Conservation (phyloP, 257 asterid genomes). For the Capsicum pubescens region DNA sequence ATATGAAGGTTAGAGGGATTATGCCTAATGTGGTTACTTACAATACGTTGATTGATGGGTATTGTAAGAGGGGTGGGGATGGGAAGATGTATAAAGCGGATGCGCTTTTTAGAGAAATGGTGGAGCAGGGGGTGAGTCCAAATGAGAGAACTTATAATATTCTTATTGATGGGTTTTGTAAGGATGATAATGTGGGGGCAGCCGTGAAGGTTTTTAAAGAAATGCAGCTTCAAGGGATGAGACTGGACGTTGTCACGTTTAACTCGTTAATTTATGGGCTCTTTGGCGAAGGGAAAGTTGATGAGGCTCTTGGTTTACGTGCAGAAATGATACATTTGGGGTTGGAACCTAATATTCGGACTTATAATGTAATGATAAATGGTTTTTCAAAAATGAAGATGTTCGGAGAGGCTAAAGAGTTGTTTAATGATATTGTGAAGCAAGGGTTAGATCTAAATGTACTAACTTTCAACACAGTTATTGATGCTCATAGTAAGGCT, state of each 20-base stretch:
- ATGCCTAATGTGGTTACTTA: slow-evolving; percentile 72
- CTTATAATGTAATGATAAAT: slow-evolving; percentile 63
- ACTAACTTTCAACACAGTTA: slow-evolving; percentile 64
- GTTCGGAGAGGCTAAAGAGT: slow-evolving; percentile 66
- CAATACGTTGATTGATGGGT: slow-evolving; percentile 71
- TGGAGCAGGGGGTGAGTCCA: slow-evolving; percentile 55
- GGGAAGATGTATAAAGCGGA: slow-evolving; percentile 79
- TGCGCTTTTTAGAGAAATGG: slow-evolving; percentile 72
- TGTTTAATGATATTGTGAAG: slow-evolving; percentile 58
- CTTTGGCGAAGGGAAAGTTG: slow-evolving; percentile 59
- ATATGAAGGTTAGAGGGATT: slow-evolving; percentile 71
- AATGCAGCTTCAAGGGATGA: slow-evolving; percentile 63
- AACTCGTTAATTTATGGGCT: slow-evolving; percentile 72
- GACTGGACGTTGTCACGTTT: slow-evolving; percentile 57
- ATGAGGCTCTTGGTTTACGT: slow-evolving; percentile 60
- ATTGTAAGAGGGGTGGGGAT: slow-evolving; percentile 74
- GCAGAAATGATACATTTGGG: slow-evolving; percentile 64
- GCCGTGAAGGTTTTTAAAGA: slow-evolving; percentile 64
- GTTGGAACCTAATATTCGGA: slow-evolving; percentile 67
- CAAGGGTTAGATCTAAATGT: slow-evolving; percentile 57
- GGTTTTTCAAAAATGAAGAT: slow-evolving; percentile 64
- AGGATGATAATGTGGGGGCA: slow-evolving; percentile 66
- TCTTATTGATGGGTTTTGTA: slow-evolving; percentile 79
- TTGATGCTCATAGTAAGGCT: slow-evolving; percentile 70
- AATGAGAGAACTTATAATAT: slow-evolving; percentile 68